These are phyloP conservation scores for Tephrocybe sp. DNA, from an alignment of 768 basidiomycete species.

Conservation along the genomic window DNA sequence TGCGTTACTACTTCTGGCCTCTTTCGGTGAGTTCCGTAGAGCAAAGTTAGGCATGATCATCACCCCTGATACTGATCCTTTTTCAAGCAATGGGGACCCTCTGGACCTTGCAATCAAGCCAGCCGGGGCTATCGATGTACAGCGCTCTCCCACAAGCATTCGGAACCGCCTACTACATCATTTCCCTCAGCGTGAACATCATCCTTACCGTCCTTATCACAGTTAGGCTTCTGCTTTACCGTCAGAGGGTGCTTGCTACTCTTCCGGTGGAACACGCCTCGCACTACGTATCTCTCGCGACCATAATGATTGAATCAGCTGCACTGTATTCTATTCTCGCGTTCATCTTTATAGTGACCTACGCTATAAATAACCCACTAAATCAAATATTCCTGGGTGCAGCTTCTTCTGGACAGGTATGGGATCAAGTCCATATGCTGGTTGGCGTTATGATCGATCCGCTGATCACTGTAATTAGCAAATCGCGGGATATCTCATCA, in stretches of 20 bases:
- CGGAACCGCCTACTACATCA: constrained; percentile 28
- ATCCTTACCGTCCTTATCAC: constrained; percentile 30
- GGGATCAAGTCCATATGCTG: constrained; percentile 4
- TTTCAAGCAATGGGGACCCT: constrained; percentile 29
- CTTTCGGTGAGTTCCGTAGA: constrained; percentile 16
- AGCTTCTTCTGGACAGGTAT: constrained; percentile 27
- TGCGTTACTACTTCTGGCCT: constrained; percentile 26
- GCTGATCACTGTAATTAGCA: constrained; percentile 27
- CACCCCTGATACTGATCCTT: background rate
- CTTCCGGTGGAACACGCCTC: constrained; percentile 28
- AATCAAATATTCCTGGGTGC: constrained; percentile 29
- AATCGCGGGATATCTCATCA: constrained; percentile 46
- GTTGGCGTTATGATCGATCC: background rate
- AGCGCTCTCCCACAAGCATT: constrained; percentile 22
- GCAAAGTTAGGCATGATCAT: background rate
- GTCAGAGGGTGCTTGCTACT: constrained; percentile 20
- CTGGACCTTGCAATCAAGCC: constrained; percentile 33
- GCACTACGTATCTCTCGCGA: constrained; percentile 28
- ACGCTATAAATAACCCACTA: constrained; percentile 29
- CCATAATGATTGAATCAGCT: constrained; percentile 36
- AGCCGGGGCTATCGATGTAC: constrained; percentile 28
- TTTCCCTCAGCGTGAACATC: constrained; percentile 31
- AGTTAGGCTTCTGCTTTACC: constrained; percentile 26
- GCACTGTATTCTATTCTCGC: constrained; percentile 32
- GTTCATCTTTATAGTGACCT: constrained; percentile 29